Evolutionary conservation across 371 early-diverging fungal genomes (phyloP), one percentile per base, ranked within the genome.

Genomic region (Apophysomyces elegans): DNA sequence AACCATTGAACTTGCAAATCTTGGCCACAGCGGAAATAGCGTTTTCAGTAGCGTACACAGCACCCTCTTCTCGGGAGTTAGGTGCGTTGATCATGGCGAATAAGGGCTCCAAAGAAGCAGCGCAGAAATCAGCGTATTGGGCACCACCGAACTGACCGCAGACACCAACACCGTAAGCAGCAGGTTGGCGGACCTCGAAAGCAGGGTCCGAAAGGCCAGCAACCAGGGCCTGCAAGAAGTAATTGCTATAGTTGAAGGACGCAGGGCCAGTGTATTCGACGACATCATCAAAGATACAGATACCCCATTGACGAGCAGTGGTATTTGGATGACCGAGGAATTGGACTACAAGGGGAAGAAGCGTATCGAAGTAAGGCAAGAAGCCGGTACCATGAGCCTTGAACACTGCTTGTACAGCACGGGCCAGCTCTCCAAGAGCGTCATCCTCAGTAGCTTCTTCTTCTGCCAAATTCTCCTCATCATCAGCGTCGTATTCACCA

Each of bases 91-190:
- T 84, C 37, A 89, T 71, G 44, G 74, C 84, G 63, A 94, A 86
- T 63, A 95, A 72, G 13, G 74, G 83, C 1, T 85, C 86, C 64
- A 94, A 73, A 32, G 88, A 84, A 39, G 82, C 80, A 61, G 81
- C 82, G 59, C 90, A 86, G 37, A 85, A 88, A 63, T 86, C 89
- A 1, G 87, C 85, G 69, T 91, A 94, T 43, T 85, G 81, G 35
- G 85, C 83, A 16, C 95, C 96, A 61, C 95, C 97, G 61, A 85
- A 88, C 74, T 92, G 85, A 39, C 93, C 97, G 68, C 89, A 87
- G 8, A 95, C 83, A 64, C 98, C 98, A 45, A 95, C 80, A 68
- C 97, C 97, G 75, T 94, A 98, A 13, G 93, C 91, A 26, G 95
- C 92, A 11, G 96, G 91, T 83, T 98, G 98, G 38, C 96, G 90